Conservation (phyloP, 495 filamentous ascomycete genomes). For the Talaromyces ruber region DNA sequence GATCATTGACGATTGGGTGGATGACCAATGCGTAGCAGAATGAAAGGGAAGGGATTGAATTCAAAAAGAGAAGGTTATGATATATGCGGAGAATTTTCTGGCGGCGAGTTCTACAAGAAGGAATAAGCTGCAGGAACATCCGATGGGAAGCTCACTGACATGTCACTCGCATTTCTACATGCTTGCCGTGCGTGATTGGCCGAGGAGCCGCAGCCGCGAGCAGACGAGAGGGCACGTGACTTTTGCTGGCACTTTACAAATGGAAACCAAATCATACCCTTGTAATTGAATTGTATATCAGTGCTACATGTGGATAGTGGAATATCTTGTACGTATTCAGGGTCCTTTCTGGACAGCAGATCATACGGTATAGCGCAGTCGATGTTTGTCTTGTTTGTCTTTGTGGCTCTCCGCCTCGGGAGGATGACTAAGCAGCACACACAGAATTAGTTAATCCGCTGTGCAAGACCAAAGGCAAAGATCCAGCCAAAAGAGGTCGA, state of each 20-base stretch:
- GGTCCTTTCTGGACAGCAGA: no score
- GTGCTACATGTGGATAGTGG: neutral
- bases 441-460: conserved; percentile 4
- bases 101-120: neutral
- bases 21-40: neutral
- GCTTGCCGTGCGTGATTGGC: neutral
- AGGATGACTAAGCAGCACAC: conserved; percentile 9
- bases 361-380: no score
- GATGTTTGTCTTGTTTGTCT: conserved; percentile 4
- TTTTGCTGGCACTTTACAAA: no score
- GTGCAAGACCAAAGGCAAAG: neutral
- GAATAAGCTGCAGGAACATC: neutral
- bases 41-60: neutral
- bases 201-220: neutral
- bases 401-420: neutral
- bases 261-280: no score
- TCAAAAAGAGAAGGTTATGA: neutral
- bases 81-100: neutral
- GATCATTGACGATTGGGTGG: neutral
- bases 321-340: neutral
- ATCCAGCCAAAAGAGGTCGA: neutral
- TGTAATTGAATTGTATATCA: no score
- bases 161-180: neutral
- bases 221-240: neutral
- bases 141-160: neutral